phyloP scores from a whole-genome alignment of 306 rosid species.

The Sindora glabra region DNA sequence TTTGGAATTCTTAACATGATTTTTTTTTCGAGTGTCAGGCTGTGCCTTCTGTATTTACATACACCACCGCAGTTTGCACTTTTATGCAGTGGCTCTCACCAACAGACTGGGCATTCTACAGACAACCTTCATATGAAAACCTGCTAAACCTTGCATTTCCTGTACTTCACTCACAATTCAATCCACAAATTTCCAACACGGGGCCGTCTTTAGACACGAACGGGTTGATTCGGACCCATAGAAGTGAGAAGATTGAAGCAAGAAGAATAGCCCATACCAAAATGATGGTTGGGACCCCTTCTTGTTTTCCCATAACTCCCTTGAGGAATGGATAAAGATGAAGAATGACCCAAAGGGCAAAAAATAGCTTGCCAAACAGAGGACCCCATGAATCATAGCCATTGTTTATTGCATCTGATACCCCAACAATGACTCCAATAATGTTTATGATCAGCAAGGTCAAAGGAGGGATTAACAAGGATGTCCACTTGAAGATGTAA shows the following conservation, averaged over 20 bases:
- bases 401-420: conserved; percentile 84
- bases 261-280: conserved; percentile 86
- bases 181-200: conserved; percentile 71
- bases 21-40: conserved; percentile 20
- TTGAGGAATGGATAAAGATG: conserved; percentile 96
- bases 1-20: conserved; percentile 24
- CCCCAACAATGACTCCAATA: conserved; percentile 72
- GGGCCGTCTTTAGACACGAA: conserved; percentile 52
- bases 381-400: conserved; percentile 99
- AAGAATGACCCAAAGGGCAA: conserved; percentile 86
- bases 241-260: conserved; percentile 65
- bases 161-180: conserved; percentile 55
- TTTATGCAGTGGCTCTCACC: not conserved
- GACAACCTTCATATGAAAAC: conserved; percentile 15
- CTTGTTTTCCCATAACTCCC: conserved; percentile 83
- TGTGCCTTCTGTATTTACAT: conserved; percentile 41
- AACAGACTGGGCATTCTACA: conserved; percentile 13
- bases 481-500: conserved; percentile 90
- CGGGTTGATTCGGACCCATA: conserved; percentile 91
- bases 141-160: conserved; percentile 14
- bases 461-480: conserved; percentile 73
- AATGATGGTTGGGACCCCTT: conserved; percentile 78
- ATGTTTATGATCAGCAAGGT: conserved; percentile 71
- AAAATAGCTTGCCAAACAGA: conserved; percentile 69
- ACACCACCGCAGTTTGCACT: conserved; percentile 3